Base-by-base conservation (phyloP, 2,329 filamentous ascomycete species). In the Gliomastix tumulicola region DNA sequence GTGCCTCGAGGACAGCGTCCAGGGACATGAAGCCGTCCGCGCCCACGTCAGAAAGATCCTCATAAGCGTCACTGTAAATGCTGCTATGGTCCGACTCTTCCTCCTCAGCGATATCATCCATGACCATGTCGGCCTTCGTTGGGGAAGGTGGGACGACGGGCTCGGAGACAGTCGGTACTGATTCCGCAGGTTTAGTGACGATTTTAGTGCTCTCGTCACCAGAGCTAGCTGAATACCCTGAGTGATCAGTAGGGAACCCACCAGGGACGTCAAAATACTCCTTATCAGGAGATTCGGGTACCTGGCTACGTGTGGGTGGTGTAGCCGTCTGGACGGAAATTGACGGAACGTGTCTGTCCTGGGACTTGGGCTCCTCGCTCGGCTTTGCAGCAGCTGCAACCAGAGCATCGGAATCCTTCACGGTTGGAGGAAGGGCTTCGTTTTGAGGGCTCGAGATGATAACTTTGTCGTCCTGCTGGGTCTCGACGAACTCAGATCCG, bases 1-100 rank as follows among this genome's bases (percentile, higher is more conserved):
- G 77, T 32, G 70, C 77, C 16, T 80, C 74, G 2, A 87, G 70
- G 8, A 88, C 74, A 10, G 84, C 84, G 55, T 88, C 73, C 7
- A 89, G 66, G 5, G 83, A 88, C 49, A 78, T 68, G 49, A 87
- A 89, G 0, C 81, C 84, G 32, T 75, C 74, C 3, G 71, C 73
- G 27, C 83, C 79, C 5, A 69, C 50, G 12, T 86, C 79, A 0
- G 75, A 76, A 0, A 83, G 62, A 41, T 88, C 82, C 56, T 89
- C 85, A 37, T 82, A 82, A 2, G 84, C 84, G 56, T 89, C 85
- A 44, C 81, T 87, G 52, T 86, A 89, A 18, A 85, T 70, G 42
- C 74, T 81, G 34, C 62, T 65, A 12, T 62, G 61, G 38, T 79
- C 75, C 6, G 56, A 62, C n/a, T 72, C 64, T 2, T 64, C 54